Evolutionary conservation across 768 basidiomycete species (phyloP), one percentile per base, ranked within the genome.

Genomic region (Trametes punicea): DNA sequence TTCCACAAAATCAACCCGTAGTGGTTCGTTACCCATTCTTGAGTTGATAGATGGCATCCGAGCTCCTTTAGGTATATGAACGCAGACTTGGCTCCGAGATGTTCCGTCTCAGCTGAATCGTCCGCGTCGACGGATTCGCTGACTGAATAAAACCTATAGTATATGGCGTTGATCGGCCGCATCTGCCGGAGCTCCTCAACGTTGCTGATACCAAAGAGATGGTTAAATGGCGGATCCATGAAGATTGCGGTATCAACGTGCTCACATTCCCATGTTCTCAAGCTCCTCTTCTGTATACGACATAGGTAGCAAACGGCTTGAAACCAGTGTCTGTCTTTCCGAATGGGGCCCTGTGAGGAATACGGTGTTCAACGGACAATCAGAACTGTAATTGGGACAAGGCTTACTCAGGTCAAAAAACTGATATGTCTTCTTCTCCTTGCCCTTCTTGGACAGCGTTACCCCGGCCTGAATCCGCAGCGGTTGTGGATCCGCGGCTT

Each of bases 1-100:
- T 99, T 99, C 97, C 97, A 99, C 3, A 99, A 77, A 27, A 98
- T 83, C 41, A 94, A 72, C 9, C 74, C 70, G 90, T 93, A 99
- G 63, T 97, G 94, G 64, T 98, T 98, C 47, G 88, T 81, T 1
- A 97, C 85, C 97, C 97, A 99, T 21, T 76, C 70, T 60, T 83
- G 75, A 7, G 84, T 89, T 2, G 82, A 89, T 21, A 92, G 77
- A 2, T 65, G 68, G 59, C 92, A 94, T 0, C 88, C 90, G 8
- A 67, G 73, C 21, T 69, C 68, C 3, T 77, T 71, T 9, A 93
- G 71, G 55, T 83, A 75, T 23, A 77, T 68, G 16, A 87, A 71
- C 1, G 83, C 88, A 11, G 77, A 80, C 1, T 73, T 61, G n/a
- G 83, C 72, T 10, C 81, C 86, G 0, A 83, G 72, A 23, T 59